Conservation (phyloP, 495 filamentous ascomycete genomes). For the Terfezia boudieri region DNA sequence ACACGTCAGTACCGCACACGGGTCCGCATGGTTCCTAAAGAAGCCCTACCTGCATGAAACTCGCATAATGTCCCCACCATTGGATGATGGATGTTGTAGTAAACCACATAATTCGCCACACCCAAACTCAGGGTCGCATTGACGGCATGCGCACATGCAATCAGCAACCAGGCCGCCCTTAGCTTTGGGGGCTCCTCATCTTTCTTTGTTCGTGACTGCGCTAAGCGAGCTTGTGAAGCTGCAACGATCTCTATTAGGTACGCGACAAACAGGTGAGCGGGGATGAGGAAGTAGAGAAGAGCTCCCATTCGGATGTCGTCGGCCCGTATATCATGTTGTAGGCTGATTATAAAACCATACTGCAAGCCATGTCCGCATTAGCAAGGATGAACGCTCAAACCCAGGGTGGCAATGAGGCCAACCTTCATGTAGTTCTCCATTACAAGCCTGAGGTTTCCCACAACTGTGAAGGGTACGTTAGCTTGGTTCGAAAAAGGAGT, state of each 20-base stretch:
- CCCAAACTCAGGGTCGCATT: constrained; percentile 65
- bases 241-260: constrained; percentile 70
- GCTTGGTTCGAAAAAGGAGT: constrained; percentile 5
- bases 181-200: constrained; percentile 37
- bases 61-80: constrained; percentile 79
- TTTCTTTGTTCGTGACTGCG: constrained; percentile 39
- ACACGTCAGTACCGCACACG: too few species aligned
- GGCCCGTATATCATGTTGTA: constrained; percentile 65
- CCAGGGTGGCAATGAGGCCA: constrained; percentile 3
- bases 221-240: constrained; percentile 46
- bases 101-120: constrained; percentile 66
- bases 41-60: constrained; percentile 39
- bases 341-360: constrained; percentile 86
- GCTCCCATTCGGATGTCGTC: constrained; percentile 56
- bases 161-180: constrained; percentile 49
- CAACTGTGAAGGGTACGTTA: constrained; percentile 30
- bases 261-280: constrained; percentile 70
- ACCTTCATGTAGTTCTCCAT: constrained; percentile 97
- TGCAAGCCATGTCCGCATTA: constrained; percentile 21
- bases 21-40: too few species aligned
- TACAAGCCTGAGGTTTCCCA: constrained; percentile 76
- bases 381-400: neutral
- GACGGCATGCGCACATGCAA: constrained; percentile 54
- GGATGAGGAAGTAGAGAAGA: constrained; percentile 61
- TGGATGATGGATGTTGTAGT: constrained; percentile 75